Base-by-base conservation (phyloP, 257 asterid species). In the Eucommia ulmoides region DNA sequence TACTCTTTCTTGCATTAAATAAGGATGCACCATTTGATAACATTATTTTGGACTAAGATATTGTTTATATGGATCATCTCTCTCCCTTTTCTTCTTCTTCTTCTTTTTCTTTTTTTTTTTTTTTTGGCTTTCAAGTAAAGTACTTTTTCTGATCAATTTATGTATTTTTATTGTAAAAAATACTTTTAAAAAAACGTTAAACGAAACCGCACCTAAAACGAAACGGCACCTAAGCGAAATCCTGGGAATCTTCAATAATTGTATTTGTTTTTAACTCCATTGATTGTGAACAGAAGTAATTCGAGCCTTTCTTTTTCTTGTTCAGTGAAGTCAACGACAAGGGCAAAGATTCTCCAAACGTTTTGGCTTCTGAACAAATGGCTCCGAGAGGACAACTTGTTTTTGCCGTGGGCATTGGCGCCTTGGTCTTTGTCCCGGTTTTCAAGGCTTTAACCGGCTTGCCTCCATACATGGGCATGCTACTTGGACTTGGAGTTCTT, bases 331-430 rank as follows among this genome's bases (percentile, higher is more conserved):
- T 86, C 25, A 81, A 75, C 33, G 92, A 77, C 21, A 79, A 74
- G 59, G 93, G 78, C 54, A 83, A 76, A 73, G 65, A 55, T 58
- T 18, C 81, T 1, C 65, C 62, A 29, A 80, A 74, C 56, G 88
- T 89, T 68, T 64, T 85, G 77, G 71, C 98, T 35, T 74, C 94
- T 33, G 98, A 89, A 73, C 81, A 80, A 69, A 89, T 83, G 88
- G 96, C 98, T 61, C 96, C 96, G 42, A 74, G 93, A 54, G 98
- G 96, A 73, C 82, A 89, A 73, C 96, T 89, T 33, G 94, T 89
- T 49, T 85, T 89, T 51, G 54, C 80, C 0, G 82, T 85, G 11
- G 96, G 96, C 57, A 68, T 89, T 12, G 98, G 94, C 42, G 93
- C 96, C 56, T 69, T 89, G 53, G 50, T 82, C 50, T 89, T 82